Base-by-base conservation (phyloP, 805 yeast species). In the Ogataea sp. region DNA sequence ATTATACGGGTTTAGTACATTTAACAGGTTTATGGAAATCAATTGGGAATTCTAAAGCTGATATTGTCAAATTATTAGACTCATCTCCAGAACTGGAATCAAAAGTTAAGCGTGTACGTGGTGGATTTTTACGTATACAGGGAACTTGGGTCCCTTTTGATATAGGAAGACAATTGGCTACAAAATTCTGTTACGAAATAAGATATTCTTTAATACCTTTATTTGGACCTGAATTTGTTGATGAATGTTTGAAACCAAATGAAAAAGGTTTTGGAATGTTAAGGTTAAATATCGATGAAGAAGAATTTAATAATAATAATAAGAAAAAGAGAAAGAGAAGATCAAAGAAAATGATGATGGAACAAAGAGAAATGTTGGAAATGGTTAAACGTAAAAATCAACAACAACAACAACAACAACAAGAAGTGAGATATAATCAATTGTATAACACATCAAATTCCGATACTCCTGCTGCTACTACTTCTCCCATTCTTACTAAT, bases 101-200 rank as follows among this genome's bases (percentile, higher is more conserved):
- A 15, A 71, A 68, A 32, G 70, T 82, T 39, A 76, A 76, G 50
- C 72, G 96, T 37, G 86, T 88, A 14, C 67, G 96, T 40, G 97
- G 97, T 35, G 97, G 96, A 2, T 86, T 78, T 51, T 70, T 88
- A 47, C 87, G 87, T 65, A 86, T 89, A 47, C 97, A 88, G 62
- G 97, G 97, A 4, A 86, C 96, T 8, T 89, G 96, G 96, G 62
- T 87, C 30, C 90, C 95, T 2, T 81, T 62, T 52, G 73, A 71
- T 9, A 66, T 83, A 37, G 87, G 94, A 20, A 70, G 69, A 43
- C 62, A 73, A 25, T 64, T 88, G 39, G 90, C 95, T 3, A 58
- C 75, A 26, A 72, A 82, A 38, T 83, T 87, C 50, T 84, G 95
- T 62, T 87, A 73, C 58, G 76, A 79, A 41, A 82, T 88, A 34